phyloP scores from a whole-genome alignment of 106 monocot genomes.

The Ottelia alismoides region DNA sequence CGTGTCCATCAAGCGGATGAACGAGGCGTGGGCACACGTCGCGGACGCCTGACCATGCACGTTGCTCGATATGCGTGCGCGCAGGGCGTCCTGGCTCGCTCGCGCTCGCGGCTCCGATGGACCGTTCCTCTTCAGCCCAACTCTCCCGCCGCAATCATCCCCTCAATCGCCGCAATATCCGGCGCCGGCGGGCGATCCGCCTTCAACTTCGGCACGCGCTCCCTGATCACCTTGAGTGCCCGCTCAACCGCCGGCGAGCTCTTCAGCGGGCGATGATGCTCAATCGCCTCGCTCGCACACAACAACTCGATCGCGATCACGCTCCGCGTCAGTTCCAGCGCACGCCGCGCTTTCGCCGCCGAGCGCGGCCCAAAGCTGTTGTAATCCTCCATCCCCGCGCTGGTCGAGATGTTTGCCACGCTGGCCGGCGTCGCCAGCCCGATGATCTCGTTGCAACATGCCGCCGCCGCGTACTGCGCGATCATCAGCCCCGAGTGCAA shows the following conservation, averaged over 20 bases:
- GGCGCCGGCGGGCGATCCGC: not conserved
- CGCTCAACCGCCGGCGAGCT: not conserved
- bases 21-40: too few species aligned
- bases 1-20: too few species aligned
- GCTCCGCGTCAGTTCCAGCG: not conserved
- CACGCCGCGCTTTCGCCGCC: not conserved
- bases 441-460: not conserved
- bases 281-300: not conserved
- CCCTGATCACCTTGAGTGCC: not conserved
- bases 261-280: not conserved
- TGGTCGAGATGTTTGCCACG: not conserved
- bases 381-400: not conserved
- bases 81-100: too few species aligned
- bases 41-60: too few species aligned
- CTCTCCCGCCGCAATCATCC: too few species aligned
- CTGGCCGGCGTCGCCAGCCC: not conserved
- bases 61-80: too few species aligned
- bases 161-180: not conserved
- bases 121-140: too few species aligned
- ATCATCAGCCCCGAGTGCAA: not conserved
- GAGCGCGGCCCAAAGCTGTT: not conserved
- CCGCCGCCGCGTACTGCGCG: not conserved
- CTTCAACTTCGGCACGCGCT: not conserved
- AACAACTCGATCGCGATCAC: not conserved
- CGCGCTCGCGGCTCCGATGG: too few species aligned